Evolutionary conservation across 2,329 filamentous ascomycete species (phyloP).

Genomic region (Sarocladiaceae sp.): DNA sequence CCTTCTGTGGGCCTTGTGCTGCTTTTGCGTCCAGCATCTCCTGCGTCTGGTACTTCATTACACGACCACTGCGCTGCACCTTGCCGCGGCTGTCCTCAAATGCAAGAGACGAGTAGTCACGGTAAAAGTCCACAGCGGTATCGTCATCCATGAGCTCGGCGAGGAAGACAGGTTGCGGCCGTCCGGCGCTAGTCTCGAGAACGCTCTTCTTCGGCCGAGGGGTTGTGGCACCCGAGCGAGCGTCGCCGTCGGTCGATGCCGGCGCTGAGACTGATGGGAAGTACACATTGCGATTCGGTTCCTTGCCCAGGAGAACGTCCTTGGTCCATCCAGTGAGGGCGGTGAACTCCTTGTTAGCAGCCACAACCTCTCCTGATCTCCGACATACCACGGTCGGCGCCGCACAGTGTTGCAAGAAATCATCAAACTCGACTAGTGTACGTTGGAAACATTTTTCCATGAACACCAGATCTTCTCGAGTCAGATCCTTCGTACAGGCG

Average conservation of each 20-base stretch:
- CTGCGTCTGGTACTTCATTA: slow-evolving; percentile 83
- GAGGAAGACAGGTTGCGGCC: slow-evolving; percentile 75
- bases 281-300: slow-evolving; percentile 83
- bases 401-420: slow-evolving; percentile 81
- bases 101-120: slow-evolving; percentile 86
- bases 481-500: slow-evolving; percentile 82
- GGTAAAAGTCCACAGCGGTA: slow-evolving; percentile 88
- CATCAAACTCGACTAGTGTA: slow-evolving; percentile 86
- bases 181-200: slow-evolving; percentile 37
- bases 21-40: slow-evolving; percentile 43
- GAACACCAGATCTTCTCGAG: slow-evolving; percentile 83
- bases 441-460: slow-evolving; percentile 98
- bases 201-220: slow-evolving; percentile 43
- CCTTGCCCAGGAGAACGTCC: slow-evolving; percentile 79
- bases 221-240: slow-evolving; percentile 38
- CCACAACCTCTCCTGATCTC: slow-evolving; percentile 88
- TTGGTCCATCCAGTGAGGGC: slow-evolving; percentile 92
- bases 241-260: slow-evolving; percentile 22
- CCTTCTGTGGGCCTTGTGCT: slow-evolving; percentile 33
- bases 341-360: slow-evolving; percentile 94
- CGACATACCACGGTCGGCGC: slow-evolving; percentile 90
- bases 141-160: slow-evolving; percentile 92
- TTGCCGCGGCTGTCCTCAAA: slow-evolving; percentile 86
- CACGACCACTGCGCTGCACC: slow-evolving; percentile 74
- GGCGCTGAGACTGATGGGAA: slow-evolving; percentile 37